Conservation (phyloP, 2,329 filamentous ascomycete genomes). For the Clonostachys solani region DNA sequence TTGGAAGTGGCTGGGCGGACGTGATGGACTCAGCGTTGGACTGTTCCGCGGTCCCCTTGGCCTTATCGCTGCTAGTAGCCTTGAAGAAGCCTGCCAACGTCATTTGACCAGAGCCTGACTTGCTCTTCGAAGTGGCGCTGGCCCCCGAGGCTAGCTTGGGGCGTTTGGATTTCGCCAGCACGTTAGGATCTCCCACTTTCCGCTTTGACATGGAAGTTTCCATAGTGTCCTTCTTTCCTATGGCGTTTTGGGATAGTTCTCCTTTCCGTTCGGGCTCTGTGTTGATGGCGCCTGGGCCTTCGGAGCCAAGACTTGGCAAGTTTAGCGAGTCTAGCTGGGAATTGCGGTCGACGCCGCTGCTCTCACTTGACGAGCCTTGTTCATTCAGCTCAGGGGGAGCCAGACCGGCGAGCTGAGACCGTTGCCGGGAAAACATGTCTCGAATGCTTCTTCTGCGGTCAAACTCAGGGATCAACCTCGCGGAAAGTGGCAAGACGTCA, state of each 20-base stretch:
- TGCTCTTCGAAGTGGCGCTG: constrained; percentile 22
- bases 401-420: neutral
- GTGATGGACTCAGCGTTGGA: neutral
- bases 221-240: neutral
- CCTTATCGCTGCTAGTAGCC: neutral
- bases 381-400: neutral
- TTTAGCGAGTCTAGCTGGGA: too few relatives aligned
- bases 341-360: neutral
- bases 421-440: constrained; percentile 72
- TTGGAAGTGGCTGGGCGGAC: neutral
- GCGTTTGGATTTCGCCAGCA: constrained; percentile 11
- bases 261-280: neutral
- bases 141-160: constrained; percentile 12
- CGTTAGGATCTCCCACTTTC: neutral
- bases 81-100: constrained; percentile 80
- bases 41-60: neutral
- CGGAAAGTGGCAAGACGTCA: constrained; percentile 70
- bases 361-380: neutral
- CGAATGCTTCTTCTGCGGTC: constrained; percentile 79
- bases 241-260: neutral
- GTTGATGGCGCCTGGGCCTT: neutral
- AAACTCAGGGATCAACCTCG: constrained; percentile 83
- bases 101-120: constrained; percentile 31
- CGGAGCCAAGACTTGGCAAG: neutral
- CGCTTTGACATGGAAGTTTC: neutral